These are phyloP conservation scores for Chrysoporthe deuterocubensis DNA, from an alignment of 2,329 filamentous ascomycete species.

Conservation along the genomic window DNA sequence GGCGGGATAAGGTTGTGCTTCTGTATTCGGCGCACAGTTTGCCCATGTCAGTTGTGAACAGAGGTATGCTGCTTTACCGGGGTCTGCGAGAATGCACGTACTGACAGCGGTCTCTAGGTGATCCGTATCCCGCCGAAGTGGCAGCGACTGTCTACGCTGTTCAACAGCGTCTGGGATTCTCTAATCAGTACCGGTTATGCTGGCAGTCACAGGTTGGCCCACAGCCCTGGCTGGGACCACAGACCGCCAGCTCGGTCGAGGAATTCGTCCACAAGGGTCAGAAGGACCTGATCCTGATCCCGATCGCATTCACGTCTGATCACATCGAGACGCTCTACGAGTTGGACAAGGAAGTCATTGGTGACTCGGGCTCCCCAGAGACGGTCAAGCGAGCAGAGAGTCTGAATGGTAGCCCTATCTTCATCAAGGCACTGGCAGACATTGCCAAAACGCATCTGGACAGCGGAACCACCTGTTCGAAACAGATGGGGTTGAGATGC, in stretches of 20 bases:
- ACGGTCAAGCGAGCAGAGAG: slow-evolving; percentile 89
- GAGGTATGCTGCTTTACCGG: slow-evolving; percentile 57
- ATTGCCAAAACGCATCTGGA: slow-evolving; percentile 81
- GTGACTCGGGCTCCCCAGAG: slow-evolving; percentile 77
- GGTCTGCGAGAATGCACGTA: not conserved
- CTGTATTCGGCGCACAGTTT: slow-evolving; percentile 95
- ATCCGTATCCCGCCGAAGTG: slow-evolving; percentile 94
- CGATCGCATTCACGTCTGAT: slow-evolving; percentile 97
- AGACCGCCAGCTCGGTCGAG: slow-evolving; percentile 86
- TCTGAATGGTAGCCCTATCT: slow-evolving; percentile 86
- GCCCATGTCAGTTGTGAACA: slow-evolving; percentile 96
- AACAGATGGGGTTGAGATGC: slow-evolving; percentile 88
- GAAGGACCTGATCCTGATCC: slow-evolving; percentile 87
- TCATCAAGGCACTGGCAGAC: slow-evolving; percentile 88
- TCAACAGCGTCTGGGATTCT: slow-evolving; percentile 87
- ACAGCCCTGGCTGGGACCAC: slow-evolving; percentile 91
- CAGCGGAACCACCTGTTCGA: slow-evolving; percentile 69
- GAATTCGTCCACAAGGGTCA: slow-evolving; percentile 90
- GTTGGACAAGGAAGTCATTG: slow-evolving; percentile 92
- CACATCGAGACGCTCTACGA: slow-evolving; percentile 98
- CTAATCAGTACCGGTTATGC: slow-evolving; percentile 89
- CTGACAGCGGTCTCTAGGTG: slow-evolving; percentile 59
- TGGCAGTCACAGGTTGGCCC: slow-evolving; percentile 99
- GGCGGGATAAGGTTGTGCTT: slow-evolving; percentile 78
- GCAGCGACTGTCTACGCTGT: slow-evolving; percentile 95